Conservation (phyloP, 2,329 filamentous ascomycete genomes). For the Aspergillus sp. region DNA sequence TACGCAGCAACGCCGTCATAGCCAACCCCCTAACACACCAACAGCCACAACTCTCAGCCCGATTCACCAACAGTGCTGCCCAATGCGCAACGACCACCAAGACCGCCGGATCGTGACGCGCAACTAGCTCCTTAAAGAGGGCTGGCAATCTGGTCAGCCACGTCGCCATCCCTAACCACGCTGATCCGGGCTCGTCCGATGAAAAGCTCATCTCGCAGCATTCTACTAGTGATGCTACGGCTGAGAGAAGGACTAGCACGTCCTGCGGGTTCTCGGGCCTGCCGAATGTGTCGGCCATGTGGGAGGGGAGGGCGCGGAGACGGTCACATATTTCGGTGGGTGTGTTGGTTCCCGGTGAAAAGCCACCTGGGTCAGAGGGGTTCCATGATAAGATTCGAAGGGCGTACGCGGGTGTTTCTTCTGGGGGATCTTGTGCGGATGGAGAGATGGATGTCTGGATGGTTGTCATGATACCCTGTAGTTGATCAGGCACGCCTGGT, state of each 20-base stretch:
- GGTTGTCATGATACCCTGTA: background rate
- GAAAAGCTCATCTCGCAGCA: background rate
- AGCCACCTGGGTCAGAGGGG: background rate
- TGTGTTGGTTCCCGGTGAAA: background rate
- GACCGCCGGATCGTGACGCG: background rate
- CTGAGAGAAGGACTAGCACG: background rate
- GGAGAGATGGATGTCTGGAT: background rate
- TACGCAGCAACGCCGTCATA: background rate
- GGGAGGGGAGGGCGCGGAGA: background rate
- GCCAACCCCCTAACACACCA: constrained; percentile 5
- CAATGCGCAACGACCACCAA: constrained; percentile 5
- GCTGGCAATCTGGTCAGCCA: background rate
- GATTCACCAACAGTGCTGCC: constrained; percentile 1
- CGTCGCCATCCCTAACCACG: background rate
- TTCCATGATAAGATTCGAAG: background rate
- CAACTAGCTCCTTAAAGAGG: background rate
- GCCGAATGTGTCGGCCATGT: constrained; percentile 1
- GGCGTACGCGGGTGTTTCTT: background rate
- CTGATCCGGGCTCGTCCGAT: background rate
- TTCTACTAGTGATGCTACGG: background rate
- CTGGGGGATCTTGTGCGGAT: background rate
- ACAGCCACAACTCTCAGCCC: background rate
- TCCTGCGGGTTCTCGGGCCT: constrained; percentile 1
- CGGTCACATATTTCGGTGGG: background rate
- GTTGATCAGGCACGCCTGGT: background rate